Base-by-base conservation (phyloP, 2,329 filamentous ascomycete species). In the Colletotrichum godetiae region DNA sequence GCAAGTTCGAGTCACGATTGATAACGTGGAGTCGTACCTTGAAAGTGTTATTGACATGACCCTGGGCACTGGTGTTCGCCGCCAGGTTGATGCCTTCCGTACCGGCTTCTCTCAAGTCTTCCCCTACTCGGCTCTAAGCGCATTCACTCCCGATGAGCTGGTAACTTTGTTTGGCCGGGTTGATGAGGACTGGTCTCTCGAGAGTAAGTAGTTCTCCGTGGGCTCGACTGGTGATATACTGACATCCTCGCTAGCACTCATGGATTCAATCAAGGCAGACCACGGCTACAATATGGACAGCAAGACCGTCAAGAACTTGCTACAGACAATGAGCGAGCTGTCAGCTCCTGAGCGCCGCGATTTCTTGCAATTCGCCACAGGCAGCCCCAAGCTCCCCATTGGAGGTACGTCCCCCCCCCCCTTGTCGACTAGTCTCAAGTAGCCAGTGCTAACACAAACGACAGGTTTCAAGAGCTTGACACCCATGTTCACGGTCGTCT, bases 241-340 rank as follows among this genome's bases (percentile, higher is more conserved):
- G 75, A 79, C 76, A 55, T 72, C 62, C 73, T 59, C 56, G 73
- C n/a, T 29, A 97, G 94, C 97, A 73, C 90, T 99, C 53, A 97
- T 97, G 90, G 97, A 99, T 80, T 98, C 96, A 0, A 96, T 99
- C 86, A 99, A 99, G 85, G 97, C 97, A 33, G 97, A 99, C 78
- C 97, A 99, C 81, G 97, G 97, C 10, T 99, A 94, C 86, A 99
- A 98, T 78, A 97, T 99, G 90, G 97, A 99, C 81, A 98, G 96
- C 87, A 94, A 93, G 85, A 98, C 94, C 79, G 95, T 99, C 60
- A 95, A 93, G 78, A 98, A 99, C 78, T 82, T 99, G 76, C 88
- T 99, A 22, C 95, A 98, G 79, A 93, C 93, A 11, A 98, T 99
- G 97, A 98, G 95, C 81, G 93, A 97, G 80, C 88, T 98, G 67